Evolutionary conservation across 2,329 filamentous ascomycete species (phyloP), one percentile per base, ranked within the genome.

Genomic region (Phaeosphaeriaceae sp.): DNA sequence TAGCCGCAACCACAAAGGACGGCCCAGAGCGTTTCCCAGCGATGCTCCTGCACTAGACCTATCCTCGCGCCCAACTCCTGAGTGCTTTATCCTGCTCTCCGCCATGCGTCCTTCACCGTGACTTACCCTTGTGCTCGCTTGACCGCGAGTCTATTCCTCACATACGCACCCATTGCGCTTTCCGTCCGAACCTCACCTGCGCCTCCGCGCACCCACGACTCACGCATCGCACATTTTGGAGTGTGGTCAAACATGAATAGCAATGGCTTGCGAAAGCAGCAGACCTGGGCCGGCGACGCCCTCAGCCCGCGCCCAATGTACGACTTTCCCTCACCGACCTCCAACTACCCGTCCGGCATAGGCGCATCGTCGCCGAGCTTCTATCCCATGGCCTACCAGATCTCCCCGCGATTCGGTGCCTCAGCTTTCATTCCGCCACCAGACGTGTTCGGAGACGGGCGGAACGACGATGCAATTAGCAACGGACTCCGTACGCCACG

Each of bases 351-450:
- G 23, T 77, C 74, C 10, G 73, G 74, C 49, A 54, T 76, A 5
- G 68, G 70, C 49, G 69, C 66, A 15, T 56, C 69, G 26, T 76
- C 75, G 30, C 73, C 75, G 30, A 68, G 69, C 59, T 77, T 77
- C 70, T 73, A 67, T 58, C 71, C 73, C 54, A 75, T 76, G 71
- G 72, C 73, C 59, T 76, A 75, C 70, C 72, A 74, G 54, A 76
- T 71, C 55, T 74, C 74, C 35, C 72, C 74, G 21, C 73, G 72
- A 26, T 78, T 76, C 52, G 74, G 71, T 46, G 68, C 73, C 55
- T 76, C 71, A 54, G 74, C 71, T 52, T 77, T 77, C 54, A 73
- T 78, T 3, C 76, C 76, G 19, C 75, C 75, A n/a, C 69, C 75
- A 40, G 73, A 78, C 40, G 74, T 78, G 55, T 76, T 78, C 49